Percentiles rank a stretch among this genome's conserved stretches.
phyloP scores from a whole-genome alignment of 352 stramenopile genomes.

The Pythium guiyangense region DNA sequence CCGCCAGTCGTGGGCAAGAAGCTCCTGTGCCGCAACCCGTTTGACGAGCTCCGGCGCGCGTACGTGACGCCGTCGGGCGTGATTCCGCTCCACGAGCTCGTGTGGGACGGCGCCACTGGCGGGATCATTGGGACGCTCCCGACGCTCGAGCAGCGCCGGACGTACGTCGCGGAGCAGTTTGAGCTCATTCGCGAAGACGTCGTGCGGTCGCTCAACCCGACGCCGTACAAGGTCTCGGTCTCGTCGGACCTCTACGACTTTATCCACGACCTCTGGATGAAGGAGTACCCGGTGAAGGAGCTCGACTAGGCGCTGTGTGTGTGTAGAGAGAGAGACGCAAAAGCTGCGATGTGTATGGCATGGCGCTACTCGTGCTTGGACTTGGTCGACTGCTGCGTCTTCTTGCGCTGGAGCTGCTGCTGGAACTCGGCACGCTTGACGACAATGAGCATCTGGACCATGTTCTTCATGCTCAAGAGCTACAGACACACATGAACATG shows the following conservation, averaged over 20 bases:
- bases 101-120: conserved; percentile 88
- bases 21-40: conserved; percentile 94
- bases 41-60: conserved; percentile 92
- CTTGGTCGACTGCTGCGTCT: conserved; percentile 35
- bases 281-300: conserved; percentile 84
- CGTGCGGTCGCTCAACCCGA: conserved; percentile 94
- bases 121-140: conserved; percentile 62
- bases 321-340: not conserved
- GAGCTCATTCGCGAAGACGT: conserved; percentile 92
- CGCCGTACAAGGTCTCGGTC: conserved; percentile 93
- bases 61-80: conserved; percentile 92
- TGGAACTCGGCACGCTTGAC: conserved; percentile 70
- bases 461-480: conserved; percentile 74
- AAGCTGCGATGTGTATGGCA: not conserved
- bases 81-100: conserved; percentile 85
- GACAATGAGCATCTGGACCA: conserved; percentile 74
- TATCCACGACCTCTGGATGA: conserved; percentile 96
- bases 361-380: conserved; percentile 30
- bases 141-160: conserved; percentile 70
- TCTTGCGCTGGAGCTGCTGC: conserved; percentile 35
- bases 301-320: conserved; percentile 38
- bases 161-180: conserved; percentile 91
- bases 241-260: conserved; percentile 88
- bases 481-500: conserved; percentile 7
- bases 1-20: conserved; percentile 79